These are phyloP conservation scores for Trypanosoma caninum DNA, from an alignment of 208 protist genomes.

Conservation along the genomic window DNA sequence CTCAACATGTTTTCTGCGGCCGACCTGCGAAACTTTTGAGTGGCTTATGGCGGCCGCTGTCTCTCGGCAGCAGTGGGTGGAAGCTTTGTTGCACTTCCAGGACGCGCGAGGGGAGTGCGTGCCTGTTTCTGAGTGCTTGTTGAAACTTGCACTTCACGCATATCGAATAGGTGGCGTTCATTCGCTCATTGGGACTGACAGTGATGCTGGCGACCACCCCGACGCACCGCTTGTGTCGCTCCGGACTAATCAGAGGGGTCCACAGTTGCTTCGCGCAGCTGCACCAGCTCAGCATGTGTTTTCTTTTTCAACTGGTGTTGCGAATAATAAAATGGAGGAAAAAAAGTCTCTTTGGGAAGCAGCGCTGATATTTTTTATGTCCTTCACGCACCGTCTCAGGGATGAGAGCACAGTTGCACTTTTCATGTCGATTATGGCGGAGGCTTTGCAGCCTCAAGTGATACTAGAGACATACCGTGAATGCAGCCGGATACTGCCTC, in stretches of 20 bases:
- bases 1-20: conserved; percentile 25
- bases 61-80: conserved; percentile 36
- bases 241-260: conserved; percentile 37
- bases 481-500: conserved; percentile 12
- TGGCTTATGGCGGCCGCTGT: conserved; percentile 53
- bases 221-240: conserved; percentile 17
- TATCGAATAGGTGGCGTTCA: conserved; percentile 26
- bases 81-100: conserved; percentile 50
- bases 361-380: conserved; percentile 34
- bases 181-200: neutral
- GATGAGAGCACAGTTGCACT: conserved; percentile 37
- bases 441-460: conserved; percentile 11
- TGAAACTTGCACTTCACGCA: conserved; percentile 44
- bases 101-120: conserved; percentile 31
- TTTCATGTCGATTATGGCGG: conserved; percentile 35
- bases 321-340: neutral
- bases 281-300: conserved; percentile 5
- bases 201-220: neutral
- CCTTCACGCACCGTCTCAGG: conserved; percentile 38
- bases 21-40: conserved; percentile 66
- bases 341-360: conserved; percentile 15
- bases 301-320: neutral
- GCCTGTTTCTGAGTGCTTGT: conserved; percentile 31
- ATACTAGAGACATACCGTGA: conserved; percentile 26
- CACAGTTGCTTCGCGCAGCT: conserved; percentile 30